These are phyloP conservation scores for Dujonia santamariae DNA, from an alignment of 1,139 yeast genomes.

Conservation along the genomic window DNA sequence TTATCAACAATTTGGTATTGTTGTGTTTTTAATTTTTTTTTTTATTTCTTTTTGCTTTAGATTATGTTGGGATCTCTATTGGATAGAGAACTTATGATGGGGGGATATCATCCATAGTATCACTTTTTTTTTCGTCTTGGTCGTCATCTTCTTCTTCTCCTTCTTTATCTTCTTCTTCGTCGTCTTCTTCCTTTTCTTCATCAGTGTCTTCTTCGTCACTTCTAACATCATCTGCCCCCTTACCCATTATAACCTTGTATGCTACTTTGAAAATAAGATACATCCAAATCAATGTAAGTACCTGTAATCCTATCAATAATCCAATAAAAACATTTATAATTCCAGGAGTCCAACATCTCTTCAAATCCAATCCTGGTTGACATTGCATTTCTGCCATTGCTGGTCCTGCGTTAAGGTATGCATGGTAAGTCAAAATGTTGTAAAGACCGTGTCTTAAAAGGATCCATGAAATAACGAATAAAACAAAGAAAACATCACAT, in stretches of 20 bases:
- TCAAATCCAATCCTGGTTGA: slow-evolving; percentile 22
- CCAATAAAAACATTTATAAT: slow-evolving; percentile 51
- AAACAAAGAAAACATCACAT: slow-evolving; percentile 69
- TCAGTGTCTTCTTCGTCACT: slow-evolving; percentile 58
- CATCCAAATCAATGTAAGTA: slow-evolving; percentile 71
- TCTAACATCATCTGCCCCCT: slow-evolving; percentile 76
- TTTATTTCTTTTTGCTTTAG: too few relatives aligned
- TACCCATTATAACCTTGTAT: slow-evolving; percentile 64
- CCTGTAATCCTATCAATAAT: slow-evolving; percentile 64
- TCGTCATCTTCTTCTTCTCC: background rate
- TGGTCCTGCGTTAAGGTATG: slow-evolving; percentile 32
- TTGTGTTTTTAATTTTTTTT: too few relatives aligned
- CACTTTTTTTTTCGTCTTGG: background rate
- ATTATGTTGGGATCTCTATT: too few relatives aligned
- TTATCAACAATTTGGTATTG: too few relatives aligned
- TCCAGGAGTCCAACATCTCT: slow-evolving; percentile 58
- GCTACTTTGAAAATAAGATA: slow-evolving; percentile 70
- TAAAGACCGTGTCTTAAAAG: slow-evolving; percentile 70
- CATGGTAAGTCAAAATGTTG: slow-evolving; percentile 60
- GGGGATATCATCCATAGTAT: too few relatives aligned
- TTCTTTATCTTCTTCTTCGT: background rate
- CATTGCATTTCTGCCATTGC: slow-evolving; percentile 43
- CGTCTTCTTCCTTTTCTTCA: slow-evolving; percentile 18
- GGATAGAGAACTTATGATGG: too few relatives aligned
- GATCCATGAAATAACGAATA: slow-evolving; percentile 71